A percentile compares a stretch with the other conserved stretches of the same genome.
Conservation (phyloP, 148 eudicot species). For the Spergularia marina region DNA sequence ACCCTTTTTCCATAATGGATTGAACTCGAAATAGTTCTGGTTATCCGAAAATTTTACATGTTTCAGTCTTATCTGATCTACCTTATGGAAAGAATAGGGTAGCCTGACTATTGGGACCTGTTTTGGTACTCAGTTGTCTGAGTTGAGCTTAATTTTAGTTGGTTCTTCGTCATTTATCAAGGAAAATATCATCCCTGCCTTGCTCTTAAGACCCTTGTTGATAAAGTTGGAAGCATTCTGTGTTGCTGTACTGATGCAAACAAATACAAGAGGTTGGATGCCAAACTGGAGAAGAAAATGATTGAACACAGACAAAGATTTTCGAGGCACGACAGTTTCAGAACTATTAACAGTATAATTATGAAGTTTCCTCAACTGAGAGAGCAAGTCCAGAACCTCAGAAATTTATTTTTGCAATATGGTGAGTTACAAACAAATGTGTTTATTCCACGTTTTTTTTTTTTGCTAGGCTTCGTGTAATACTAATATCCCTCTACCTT, state of each 20-base stretch:
- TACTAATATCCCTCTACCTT: neutral
- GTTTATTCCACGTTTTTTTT: neutral
- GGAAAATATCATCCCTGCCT: conserved; percentile 41
- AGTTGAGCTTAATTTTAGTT: neutral
- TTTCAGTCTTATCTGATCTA: neutral
- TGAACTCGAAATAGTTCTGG: neutral
- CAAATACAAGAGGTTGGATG: conserved; percentile 51
- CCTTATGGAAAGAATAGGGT: neutral
- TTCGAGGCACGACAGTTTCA: conserved; percentile 39
- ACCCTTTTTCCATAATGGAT: neutral
- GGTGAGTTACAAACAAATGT: conserved; percentile 42
- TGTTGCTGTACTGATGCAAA: conserved; percentile 34
- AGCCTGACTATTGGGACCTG: neutral
- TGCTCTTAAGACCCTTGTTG: conserved; percentile 40
- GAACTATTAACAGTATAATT: conserved; percentile 58
- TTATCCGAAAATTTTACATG: neutral
- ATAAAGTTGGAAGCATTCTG: conserved; percentile 45
- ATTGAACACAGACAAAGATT: conserved; percentile 45
- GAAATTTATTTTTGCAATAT: conserved; percentile 45
- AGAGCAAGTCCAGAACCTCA: conserved; percentile 55
- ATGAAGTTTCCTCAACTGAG: conserved; percentile 62
- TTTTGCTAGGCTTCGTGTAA: neutral
- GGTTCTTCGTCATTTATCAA: conserved; percentile 20
- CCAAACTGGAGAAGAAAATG: conserved; percentile 53
- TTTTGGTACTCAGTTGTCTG: neutral